A percentile compares a stretch with the other conserved stretches of the same genome.
Evolutionary conservation across 2,329 filamentous ascomycete genomes (phyloP).

Genomic region (Arthrobotrys conoides): DNA sequence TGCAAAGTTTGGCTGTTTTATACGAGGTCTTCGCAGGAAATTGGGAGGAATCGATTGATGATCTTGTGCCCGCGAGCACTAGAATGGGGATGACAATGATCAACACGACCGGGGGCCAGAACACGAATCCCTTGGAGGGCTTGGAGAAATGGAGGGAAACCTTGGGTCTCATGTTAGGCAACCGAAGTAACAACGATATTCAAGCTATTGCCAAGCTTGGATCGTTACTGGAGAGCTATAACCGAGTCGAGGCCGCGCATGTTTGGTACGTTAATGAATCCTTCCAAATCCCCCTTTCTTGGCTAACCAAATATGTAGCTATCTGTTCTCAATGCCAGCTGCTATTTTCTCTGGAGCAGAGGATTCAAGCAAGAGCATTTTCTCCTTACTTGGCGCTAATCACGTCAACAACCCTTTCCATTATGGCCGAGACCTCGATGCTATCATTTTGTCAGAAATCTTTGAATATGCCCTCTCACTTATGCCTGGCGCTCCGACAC

Average conservation of each 20-base stretch:
- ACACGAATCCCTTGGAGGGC: slow-evolving; percentile 81
- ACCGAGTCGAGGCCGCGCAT: slow-evolving; percentile 90
- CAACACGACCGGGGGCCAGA: slow-evolving; percentile 73
- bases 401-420: slow-evolving; percentile 79
- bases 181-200: slow-evolving; percentile 84
- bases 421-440: slow-evolving; percentile 83
- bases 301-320: slow-evolving; percentile 67
- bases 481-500: slow-evolving; percentile 71
- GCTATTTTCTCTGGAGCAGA: slow-evolving; percentile 85
- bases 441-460: slow-evolving; percentile 93
- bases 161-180: slow-evolving; percentile 85
- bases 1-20: slow-evolving; percentile 88
- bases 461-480: slow-evolving; percentile 92
- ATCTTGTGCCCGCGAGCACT: slow-evolving; percentile 92
- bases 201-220: slow-evolving; percentile 85
- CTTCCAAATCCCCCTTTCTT: not conserved
- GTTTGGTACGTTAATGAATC: slow-evolving; percentile 73
- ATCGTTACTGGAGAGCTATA: slow-evolving; percentile 85
- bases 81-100: slow-evolving; percentile 92
- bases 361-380: slow-evolving; percentile 78
- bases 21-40: slow-evolving; percentile 97
- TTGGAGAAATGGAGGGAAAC: slow-evolving; percentile 96
- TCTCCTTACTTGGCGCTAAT: slow-evolving; percentile 88
- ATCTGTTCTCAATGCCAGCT: slow-evolving; percentile 82
- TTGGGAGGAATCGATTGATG: slow-evolving; percentile 92